Evolutionary conservation across 345 rosid species (phyloP).

Genomic region (Salix caprea): DNA sequence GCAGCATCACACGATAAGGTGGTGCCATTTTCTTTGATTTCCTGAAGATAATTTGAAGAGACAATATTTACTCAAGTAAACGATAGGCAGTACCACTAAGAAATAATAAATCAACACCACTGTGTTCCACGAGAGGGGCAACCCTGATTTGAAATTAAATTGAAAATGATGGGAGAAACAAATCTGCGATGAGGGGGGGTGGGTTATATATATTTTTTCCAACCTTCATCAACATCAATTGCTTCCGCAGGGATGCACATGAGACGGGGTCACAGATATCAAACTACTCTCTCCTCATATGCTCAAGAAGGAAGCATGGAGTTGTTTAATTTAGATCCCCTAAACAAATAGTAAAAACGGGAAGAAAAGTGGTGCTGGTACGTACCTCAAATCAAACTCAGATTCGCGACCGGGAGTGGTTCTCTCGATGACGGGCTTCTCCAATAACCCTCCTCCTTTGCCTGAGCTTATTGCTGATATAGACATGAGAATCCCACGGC

Average conservation of each 20-base stretch:
- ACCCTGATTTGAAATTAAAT: background rate
- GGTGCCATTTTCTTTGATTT: slow-evolving; percentile 76
- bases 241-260: background rate
- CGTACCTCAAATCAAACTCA: slow-evolving; percentile 67
- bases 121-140: background rate
- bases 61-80: background rate
- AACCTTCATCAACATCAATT: background rate
- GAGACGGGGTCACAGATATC: background rate
- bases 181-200: too few relatives aligned
- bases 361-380: background rate
- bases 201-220: background rate
- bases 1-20: slow-evolving; percentile 78
- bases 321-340: background rate
- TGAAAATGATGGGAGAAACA: background rate
- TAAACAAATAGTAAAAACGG: background rate
- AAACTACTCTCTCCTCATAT: background rate
- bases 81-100: background rate
- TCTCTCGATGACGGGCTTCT: slow-evolving; percentile 65
- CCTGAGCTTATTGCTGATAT: slow-evolving; percentile 43
- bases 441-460: slow-evolving; percentile 74
- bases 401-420: slow-evolving; percentile 71
- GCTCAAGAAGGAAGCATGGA: background rate
- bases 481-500: slow-evolving; percentile 50
- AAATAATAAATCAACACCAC: background rate
- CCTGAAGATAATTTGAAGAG: slow-evolving; percentile 33